Base-by-base conservation (phyloP, 345 rosid species). In the Boechera divaricarpa region DNA sequence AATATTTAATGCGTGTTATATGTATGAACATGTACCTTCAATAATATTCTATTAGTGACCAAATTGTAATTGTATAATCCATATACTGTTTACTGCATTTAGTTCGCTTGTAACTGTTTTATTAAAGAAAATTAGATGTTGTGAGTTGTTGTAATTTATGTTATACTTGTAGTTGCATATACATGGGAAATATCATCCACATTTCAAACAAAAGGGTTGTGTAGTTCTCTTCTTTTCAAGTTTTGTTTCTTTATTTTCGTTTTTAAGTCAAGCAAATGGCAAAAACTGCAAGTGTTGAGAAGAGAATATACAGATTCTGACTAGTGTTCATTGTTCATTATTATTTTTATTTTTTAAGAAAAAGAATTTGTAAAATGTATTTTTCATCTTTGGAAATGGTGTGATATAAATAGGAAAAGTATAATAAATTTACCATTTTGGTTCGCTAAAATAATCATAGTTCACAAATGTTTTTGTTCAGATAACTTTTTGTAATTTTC, bases 1-100 rank as follows among this genome's bases (percentile, higher is more conserved):
- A 59, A 31, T 49, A 70, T 31, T 76, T 41, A 48, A 42, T 42
- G 51, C 18, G 45, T 31, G 55, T 63, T 33, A 31, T 64, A 41
- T 51, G 79, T 47, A 41, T 76, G 48, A 76, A 51, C 75, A 69
- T 63, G 79, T 52, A 59, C 74, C 58, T 63, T 24, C 5, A 44
- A 47, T 10, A 16, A 57, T 77, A 78, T 78, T 65, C 38, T 65
- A 70, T 55, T 63, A 26, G 48, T 7, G 33, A 29, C 66, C 64
- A 56, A 55, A 15, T 77, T 77, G 59, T 63, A 26, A 70, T 63
- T 70, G 15, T 76, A 33, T 69, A 6, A 53, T 52, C 21, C 4
- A 5, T 18, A 12, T 36, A 38, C 10, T 38, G 8, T 38, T 60
- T 69, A 62, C 56, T 4, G 24, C 70, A 62, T 69, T 69, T 62